phyloP scores from a whole-genome alignment of 2,329 filamentous ascomycete genomes.

The Escovopsis weberi region DNA sequence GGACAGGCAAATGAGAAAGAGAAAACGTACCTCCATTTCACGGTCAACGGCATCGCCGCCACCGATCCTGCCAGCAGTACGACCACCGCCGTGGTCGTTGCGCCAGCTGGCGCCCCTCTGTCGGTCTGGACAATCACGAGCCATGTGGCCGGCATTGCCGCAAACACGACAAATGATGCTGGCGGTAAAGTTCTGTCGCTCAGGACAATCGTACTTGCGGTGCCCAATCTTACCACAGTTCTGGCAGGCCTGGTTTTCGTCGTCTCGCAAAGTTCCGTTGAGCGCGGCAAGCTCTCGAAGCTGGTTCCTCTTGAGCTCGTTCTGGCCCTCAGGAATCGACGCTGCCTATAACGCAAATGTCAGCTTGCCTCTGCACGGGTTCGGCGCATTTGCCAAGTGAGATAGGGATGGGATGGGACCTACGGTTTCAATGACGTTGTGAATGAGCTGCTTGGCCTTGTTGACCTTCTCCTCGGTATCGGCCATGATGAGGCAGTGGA shows the following conservation, averaged over 20 bases:
- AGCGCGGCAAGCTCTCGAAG: conserved; percentile 93
- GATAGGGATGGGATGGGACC: conserved; percentile 22
- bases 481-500: conserved; percentile 98
- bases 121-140: conserved; percentile 89
- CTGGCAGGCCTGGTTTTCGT: conserved; percentile 98
- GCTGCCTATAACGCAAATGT: conserved; percentile 54
- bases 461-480: conserved; percentile 99
- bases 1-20: no score
- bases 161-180: conserved; percentile 98
- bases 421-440: conserved; percentile 97
- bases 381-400: background rate
- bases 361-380: conserved; percentile 7
- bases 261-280: conserved; percentile 96
- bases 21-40: conserved; percentile 70
- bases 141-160: conserved; percentile 97
- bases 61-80: conserved; percentile 52
- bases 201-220: conserved; percentile 95
- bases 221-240: conserved; percentile 99
- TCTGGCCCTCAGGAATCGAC: conserved; percentile 95
- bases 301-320: conserved; percentile 97
- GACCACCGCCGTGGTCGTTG: conserved; percentile 49
- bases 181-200: conserved; percentile 96
- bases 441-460: conserved; percentile 95
- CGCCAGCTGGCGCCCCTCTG: conserved; percentile 86
- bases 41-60: conserved; percentile 75